phyloP scores from a whole-genome alignment of 2,329 filamentous ascomycete species.

The Aspergillus caelatus region DNA sequence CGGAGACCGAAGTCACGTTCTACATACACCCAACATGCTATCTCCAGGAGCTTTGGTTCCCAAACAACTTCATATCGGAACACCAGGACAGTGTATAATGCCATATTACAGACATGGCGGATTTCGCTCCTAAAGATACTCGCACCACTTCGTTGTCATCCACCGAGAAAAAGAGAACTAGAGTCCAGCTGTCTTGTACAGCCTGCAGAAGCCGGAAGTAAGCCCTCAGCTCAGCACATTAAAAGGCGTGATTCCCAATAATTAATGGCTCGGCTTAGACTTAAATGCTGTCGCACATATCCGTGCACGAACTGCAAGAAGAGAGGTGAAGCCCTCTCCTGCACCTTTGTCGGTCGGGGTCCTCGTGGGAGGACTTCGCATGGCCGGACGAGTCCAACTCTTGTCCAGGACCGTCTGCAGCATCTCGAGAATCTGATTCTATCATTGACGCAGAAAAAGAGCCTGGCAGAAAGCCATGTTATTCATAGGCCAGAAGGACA shows the following conservation, averaged over 20 bases:
- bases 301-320: conserved; percentile 40
- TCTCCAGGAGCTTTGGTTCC: not conserved
- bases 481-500: conserved; percentile 1
- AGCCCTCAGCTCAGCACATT: conserved; percentile 7
- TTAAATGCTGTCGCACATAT: conserved; percentile 41
- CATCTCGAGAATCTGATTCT: conserved; percentile 41
- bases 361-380: conserved; percentile 34
- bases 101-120: not conserved
- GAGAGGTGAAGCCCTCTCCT: conserved; percentile 33
- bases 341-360: conserved; percentile 39
- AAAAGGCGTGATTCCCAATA: not conserved
- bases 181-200: conserved; percentile 44
- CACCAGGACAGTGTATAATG: not conserved
- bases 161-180: conserved; percentile 34
- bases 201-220: conserved; percentile 41
- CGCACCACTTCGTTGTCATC: not conserved
- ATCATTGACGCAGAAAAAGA: conserved; percentile 36
- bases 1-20: conserved; percentile 1
- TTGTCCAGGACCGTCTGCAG: conserved; percentile 40
- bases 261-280: conserved; percentile 19
- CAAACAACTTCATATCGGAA: not conserved
- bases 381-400: conserved; percentile 28
- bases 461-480: conserved; percentile 12
- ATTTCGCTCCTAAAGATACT: not conserved
- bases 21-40: not conserved